Conservation (phyloP, 371 early-diverging fungal genomes). For the Syncephalastrum monosporum region DNA sequence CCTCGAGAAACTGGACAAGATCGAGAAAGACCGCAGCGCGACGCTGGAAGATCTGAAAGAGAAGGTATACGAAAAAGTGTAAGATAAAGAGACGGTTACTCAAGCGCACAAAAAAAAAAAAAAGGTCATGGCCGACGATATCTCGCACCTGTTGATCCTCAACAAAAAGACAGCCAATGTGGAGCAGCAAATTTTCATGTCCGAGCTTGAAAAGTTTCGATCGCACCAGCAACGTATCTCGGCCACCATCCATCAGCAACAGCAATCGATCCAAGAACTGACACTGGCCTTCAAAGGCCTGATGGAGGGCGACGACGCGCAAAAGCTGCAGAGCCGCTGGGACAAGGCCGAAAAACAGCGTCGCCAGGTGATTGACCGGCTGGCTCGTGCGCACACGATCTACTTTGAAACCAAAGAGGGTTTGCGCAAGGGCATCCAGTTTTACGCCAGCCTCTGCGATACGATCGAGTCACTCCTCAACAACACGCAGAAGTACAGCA, state of each 20-base stretch:
- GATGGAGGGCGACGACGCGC: slow-evolving; percentile 71
- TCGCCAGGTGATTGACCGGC: slow-evolving; percentile 54
- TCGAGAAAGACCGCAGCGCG: slow-evolving; percentile 74
- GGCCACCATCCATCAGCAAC: slow-evolving; percentile 73
- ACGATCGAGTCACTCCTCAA: slow-evolving; percentile 57
- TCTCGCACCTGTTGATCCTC: slow-evolving; percentile 74
- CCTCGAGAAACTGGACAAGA: slow-evolving; percentile 69
- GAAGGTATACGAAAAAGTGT: slow-evolving; percentile 47
- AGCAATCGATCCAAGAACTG: slow-evolving; percentile 72
- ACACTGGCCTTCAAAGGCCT: slow-evolving; percentile 69
- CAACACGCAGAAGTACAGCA: slow-evolving; percentile 62
- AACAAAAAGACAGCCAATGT: slow-evolving; percentile 71
- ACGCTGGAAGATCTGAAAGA: slow-evolving; percentile 79
- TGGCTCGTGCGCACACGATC: slow-evolving; percentile 57
- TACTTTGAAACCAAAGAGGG: slow-evolving; percentile 67
- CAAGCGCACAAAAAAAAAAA: neutral
- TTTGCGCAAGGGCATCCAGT: slow-evolving; percentile 66
- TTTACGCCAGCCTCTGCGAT: slow-evolving; percentile 69
- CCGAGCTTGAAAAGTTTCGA: slow-evolving; percentile 86
- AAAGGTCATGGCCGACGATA: slow-evolving; percentile 65
- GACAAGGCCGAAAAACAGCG: slow-evolving; percentile 64
- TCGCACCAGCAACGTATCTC: slow-evolving; percentile 71
- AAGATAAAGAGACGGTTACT: neutral
- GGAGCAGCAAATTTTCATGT: slow-evolving; percentile 81
- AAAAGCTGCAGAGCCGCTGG: slow-evolving; percentile 62